Evolutionary conservation across 495 filamentous ascomycete genomes (phyloP).

Genomic region (Penicillium manginii): DNA sequence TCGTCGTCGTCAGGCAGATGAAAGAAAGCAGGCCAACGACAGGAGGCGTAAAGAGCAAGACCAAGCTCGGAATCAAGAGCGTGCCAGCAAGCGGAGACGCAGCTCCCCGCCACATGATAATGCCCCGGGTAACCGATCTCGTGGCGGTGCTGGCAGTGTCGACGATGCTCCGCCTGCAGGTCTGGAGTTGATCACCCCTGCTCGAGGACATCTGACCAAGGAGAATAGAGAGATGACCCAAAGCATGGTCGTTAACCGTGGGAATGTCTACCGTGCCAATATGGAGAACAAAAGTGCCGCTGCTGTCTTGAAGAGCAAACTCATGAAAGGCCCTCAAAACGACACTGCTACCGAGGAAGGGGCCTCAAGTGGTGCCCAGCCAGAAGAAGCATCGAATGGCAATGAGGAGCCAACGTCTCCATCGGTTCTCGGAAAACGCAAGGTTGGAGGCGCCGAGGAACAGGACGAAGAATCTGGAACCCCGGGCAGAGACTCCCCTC

Average conservation of each 20-base stretch:
- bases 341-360: conserved; percentile 26
- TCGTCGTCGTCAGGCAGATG: conserved; percentile 79
- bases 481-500: conserved; percentile 58
- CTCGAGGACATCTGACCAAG: conserved; percentile 59
- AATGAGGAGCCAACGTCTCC: conserved; percentile 37
- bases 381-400: conserved; percentile 25
- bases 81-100: conserved; percentile 46
- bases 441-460: conserved; percentile 63
- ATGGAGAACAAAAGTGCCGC: conserved; percentile 93
- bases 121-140: conserved; percentile 30
- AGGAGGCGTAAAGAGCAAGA: conserved; percentile 78
- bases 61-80: conserved; percentile 53
- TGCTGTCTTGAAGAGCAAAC: conserved; percentile 80
- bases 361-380: conserved; percentile 15
- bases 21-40: conserved; percentile 73
- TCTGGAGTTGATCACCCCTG: conserved; percentile 63
- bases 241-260: conserved; percentile 84
- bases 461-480: conserved; percentile 60
- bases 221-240: conserved; percentile 71
- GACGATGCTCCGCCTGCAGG: conserved; percentile 46
- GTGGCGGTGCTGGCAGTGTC: conserved; percentile 27
- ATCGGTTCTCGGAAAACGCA: conserved; percentile 63
- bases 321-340: conserved; percentile 55
- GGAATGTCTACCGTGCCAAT: conserved; percentile 74
- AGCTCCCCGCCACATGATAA: conserved; percentile 51